Base-by-base conservation (phyloP, 2,329 filamentous ascomycete species). In the Fusarium sp. region DNA sequence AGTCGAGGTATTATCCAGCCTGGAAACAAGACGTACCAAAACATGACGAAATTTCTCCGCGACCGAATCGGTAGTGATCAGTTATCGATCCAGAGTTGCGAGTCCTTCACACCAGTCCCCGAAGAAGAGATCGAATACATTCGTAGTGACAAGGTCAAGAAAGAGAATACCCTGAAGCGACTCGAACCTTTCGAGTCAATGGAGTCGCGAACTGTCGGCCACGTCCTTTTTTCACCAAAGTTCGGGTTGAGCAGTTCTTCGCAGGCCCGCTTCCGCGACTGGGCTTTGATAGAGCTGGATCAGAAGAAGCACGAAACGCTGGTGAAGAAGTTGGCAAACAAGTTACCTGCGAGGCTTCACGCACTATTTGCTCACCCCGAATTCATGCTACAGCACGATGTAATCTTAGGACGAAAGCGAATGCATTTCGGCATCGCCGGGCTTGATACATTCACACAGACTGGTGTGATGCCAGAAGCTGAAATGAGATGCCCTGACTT, bases 11-110 rank as follows among this genome's bases (percentile, higher is more conserved):
- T 36, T 0, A 12, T 28, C 15, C 50, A 53, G 11, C 33, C 33
- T 22, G 33, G 33, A 7, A 28, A 26, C 18, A 35, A 16, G 24
- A 28, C 24, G 0, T 28, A 26, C 5, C 3, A 53, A n/a, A 13
- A 28, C 10, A 22, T 0, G 5, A 22, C 4, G 3, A 1, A 36
- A 9, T 28, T 6, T 1, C 24, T 53, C 7, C 31, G 18, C 1
- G 0, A 8, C 0, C 12, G 7, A 15, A 20, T 51, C n/a, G 20
- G 4, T 7, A 0, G 4, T 9, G 4, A 5, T 7, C 22, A 14
- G 22, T 5, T 22, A 0, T 10, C 5, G 28, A 33, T 50, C 5
- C 2, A 33, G 1, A 0, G 5, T 50, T 8, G 3, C 7, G 47
- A 7, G 22, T 9, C 7, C 12, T 24, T 1, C 6, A 50, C 30